Conservation (phyloP, 305 asterid genomes). For the Solanum chacoense region DNA sequence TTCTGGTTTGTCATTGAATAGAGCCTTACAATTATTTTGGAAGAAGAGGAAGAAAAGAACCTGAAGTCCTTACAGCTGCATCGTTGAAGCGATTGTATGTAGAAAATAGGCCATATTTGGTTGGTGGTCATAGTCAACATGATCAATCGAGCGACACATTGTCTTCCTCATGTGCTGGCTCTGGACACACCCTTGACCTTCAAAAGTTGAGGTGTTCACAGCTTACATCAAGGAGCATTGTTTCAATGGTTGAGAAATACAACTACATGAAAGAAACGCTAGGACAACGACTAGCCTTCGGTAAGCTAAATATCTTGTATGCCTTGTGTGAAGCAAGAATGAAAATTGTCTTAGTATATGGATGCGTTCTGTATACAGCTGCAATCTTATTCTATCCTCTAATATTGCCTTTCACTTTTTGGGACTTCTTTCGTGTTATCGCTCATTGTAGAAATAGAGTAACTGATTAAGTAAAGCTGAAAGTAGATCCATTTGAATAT, state of each 20-base stretch:
- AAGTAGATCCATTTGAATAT: neutral
- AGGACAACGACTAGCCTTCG: conserved; percentile 70
- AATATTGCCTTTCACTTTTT: neutral
- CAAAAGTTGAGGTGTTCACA: conserved; percentile 45
- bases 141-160: conserved; percentile 36
- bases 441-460: neutral
- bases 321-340: neutral
- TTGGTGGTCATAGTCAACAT: conserved; percentile 77
- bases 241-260: conserved; percentile 89
- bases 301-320: conserved; percentile 27
- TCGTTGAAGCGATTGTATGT: conserved; percentile 75
- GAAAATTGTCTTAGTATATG: neutral
- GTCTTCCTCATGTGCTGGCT: conserved; percentile 41
- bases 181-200: conserved; percentile 44
- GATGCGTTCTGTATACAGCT: neutral
- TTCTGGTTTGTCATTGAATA: conserved; percentile 20
- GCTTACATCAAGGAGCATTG: conserved; percentile 55
- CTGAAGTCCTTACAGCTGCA: conserved; percentile 71
- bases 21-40: conserved; percentile 62
- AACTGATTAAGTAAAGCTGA: neutral
- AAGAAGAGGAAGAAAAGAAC: conserved; percentile 67
- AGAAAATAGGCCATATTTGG: conserved; percentile 82
- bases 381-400: neutral
- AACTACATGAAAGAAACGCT: conserved; percentile 70
- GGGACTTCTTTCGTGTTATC: neutral